Conservation (phyloP, 306 rosid genomes). For the Prunus davidiana region DNA sequence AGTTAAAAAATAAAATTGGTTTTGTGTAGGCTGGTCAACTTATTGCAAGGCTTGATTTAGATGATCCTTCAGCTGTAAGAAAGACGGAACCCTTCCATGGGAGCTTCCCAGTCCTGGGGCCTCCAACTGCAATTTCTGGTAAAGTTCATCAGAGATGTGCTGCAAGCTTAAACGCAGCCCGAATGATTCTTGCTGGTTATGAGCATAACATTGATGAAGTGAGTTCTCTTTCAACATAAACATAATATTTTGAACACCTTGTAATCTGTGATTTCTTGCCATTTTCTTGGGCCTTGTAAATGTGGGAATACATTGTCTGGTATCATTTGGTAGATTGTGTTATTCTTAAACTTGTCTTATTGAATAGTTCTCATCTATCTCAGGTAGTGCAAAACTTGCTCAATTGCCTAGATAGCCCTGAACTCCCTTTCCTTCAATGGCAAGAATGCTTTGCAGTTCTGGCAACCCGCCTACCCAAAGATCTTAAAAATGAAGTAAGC, state of each 20-base stretch:
- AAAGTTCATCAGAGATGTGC: constrained; percentile 97
- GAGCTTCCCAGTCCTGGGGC: constrained; percentile 80
- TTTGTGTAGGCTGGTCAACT: constrained; percentile 85
- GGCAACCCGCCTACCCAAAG: constrained; percentile 93
- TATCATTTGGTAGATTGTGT: constrained; percentile 15
- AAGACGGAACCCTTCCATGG: constrained; percentile 91
- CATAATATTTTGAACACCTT: not conserved
- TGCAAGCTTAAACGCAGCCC: constrained; percentile 79
- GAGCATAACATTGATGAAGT: constrained; percentile 93
- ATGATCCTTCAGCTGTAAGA: constrained; percentile 95
- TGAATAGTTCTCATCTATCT: constrained; percentile 27
- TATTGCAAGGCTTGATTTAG: constrained; percentile 90
- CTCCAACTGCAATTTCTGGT: constrained; percentile 89
- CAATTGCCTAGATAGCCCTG: constrained; percentile 93
- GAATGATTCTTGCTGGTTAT: constrained; percentile 94
- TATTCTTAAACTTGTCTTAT: constrained; percentile 19
- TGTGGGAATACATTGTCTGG: not conserved
- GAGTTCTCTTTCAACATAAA: constrained; percentile 28
- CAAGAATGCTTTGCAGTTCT: constrained; percentile 97
- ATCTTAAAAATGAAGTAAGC: constrained; percentile 72
- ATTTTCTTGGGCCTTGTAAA: not conserved
- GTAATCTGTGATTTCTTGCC: not conserved
- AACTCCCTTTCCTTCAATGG: constrained; percentile 98
- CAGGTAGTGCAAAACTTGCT: constrained; percentile 95
- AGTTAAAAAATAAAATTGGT: not conserved